Conservation (phyloP, 306 rosid genomes). For the cucumber (Cucumis sativus) region DNA sequence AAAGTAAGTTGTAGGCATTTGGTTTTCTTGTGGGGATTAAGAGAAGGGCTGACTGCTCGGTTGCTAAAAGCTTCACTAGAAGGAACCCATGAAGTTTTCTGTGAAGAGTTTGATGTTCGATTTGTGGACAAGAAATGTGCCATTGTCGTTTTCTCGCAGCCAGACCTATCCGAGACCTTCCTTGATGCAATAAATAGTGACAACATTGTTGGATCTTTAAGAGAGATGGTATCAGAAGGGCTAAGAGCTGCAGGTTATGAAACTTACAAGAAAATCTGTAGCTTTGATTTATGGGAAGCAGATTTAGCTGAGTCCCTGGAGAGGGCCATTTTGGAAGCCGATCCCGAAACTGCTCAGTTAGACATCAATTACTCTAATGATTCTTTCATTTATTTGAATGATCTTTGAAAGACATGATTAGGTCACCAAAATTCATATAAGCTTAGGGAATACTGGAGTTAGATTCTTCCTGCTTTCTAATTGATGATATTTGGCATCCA, state of each 20-base stretch:
- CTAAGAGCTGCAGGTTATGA: conserved; percentile 42
- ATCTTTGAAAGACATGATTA: conserved; percentile 23
- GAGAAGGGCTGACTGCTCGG: conserved; percentile 42
- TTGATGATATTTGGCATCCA: background rate
- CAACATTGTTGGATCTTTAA: conserved; percentile 34
- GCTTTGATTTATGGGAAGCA: conserved; percentile 52
- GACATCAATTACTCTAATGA: conserved; percentile 39
- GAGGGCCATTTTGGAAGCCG: conserved; percentile 21
- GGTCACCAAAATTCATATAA: background rate
- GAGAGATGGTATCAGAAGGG: conserved; percentile 52
- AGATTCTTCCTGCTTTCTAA: background rate
- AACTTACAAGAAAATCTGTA: conserved; percentile 43
- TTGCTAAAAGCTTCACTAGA: conserved; percentile 39
- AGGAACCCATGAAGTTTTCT: conserved; percentile 39
- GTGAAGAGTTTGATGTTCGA: conserved; percentile 56
- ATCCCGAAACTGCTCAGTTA: conserved; percentile 14
- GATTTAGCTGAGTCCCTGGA: conserved; percentile 50
- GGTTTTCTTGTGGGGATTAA: conserved; percentile 80
- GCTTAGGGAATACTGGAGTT: background rate
- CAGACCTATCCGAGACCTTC: conserved; percentile 37
- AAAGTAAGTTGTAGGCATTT: conserved; percentile 37
- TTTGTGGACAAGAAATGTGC: conserved; percentile 67
- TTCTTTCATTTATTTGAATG: conserved; percentile 37
- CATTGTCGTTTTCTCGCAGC: conserved; percentile 58
- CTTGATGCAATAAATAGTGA: conserved; percentile 23